These are phyloP conservation scores for Sinapis alba DNA, from an alignment of 441 rosid genomes.

Conservation along the genomic window DNA sequence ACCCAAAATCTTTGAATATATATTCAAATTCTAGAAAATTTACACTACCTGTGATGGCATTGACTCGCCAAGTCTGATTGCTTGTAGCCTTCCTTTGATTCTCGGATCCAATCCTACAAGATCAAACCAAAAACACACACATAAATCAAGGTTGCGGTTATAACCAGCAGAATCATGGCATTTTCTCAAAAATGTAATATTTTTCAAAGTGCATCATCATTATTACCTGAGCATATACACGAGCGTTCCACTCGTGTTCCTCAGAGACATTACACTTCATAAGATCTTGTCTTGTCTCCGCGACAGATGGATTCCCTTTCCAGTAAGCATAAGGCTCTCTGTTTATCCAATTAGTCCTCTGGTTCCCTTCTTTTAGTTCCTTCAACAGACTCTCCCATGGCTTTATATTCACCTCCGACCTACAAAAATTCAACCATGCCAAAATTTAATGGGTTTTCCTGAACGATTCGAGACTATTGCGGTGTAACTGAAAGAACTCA, in stretches of 20 bases:
- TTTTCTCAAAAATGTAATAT: not conserved
- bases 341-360: slow-evolving; percentile 49
- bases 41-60: slow-evolving; percentile 67
- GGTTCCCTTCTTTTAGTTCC: slow-evolving; percentile 52
- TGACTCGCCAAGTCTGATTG: slow-evolving; percentile 69
- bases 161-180: not conserved
- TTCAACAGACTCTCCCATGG: slow-evolving; percentile 55
- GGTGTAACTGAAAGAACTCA: not conserved
- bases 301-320: slow-evolving; percentile 61
- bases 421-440: slow-evolving; percentile 5
- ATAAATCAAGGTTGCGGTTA: not conserved
- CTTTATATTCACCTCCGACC: slow-evolving; percentile 65
- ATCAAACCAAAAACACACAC: not conserved
- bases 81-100: slow-evolving; percentile 66
- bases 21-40: not conserved
- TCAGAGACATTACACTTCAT: slow-evolving; percentile 61
- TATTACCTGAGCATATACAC: slow-evolving; percentile 52
- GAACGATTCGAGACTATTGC: not conserved
- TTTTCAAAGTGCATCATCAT: not conserved
- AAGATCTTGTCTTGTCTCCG: slow-evolving; percentile 51
- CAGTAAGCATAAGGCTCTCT: slow-evolving; percentile 67
- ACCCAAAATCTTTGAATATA: not conserved
- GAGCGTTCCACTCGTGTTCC: slow-evolving; percentile 57
- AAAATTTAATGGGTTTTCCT: not conserved
- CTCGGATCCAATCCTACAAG: slow-evolving; percentile 74